Evolutionary conservation across 2,329 filamentous ascomycete genomes (phyloP).

Genomic region (Aspergillus pseudotamarii): DNA sequence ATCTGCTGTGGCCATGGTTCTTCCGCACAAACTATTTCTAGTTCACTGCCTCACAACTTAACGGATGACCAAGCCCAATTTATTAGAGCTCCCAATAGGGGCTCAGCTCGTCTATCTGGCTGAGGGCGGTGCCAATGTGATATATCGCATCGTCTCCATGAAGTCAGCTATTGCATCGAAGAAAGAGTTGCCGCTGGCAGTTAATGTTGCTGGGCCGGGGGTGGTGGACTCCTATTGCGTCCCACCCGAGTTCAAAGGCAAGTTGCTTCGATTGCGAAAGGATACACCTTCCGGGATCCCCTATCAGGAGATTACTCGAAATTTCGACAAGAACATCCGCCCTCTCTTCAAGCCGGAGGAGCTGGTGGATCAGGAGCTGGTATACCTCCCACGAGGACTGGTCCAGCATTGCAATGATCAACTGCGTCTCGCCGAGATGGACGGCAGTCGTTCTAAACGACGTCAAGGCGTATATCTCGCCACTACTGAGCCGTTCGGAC

Average conservation of each 20-base stretch:
- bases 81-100: conserved; percentile 39
- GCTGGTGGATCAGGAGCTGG: conserved; percentile 60
- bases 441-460: conserved; percentile 50
- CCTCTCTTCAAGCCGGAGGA: conserved; percentile 60
- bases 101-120: conserved; percentile 52
- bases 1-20: conserved; percentile 21
- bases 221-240: conserved; percentile 21
- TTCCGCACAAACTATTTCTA: conserved; percentile 11
- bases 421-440: conserved; percentile 54
- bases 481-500: conserved; percentile 62
- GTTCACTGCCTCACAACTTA: conserved; percentile 17
- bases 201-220: conserved; percentile 16
- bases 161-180: conserved; percentile 27
- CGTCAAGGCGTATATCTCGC: conserved; percentile 55
- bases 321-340: conserved; percentile 47
- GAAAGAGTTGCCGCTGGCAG: conserved; percentile 26
- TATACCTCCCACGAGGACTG: conserved; percentile 49
- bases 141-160: conserved; percentile 62
- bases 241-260: conserved; percentile 40
- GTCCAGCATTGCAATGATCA: conserved; percentile 57
- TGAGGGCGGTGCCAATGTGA: conserved; percentile 77
- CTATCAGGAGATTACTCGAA: conserved; percentile 51
- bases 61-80: conserved; percentile 36
- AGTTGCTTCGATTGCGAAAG: conserved; percentile 65
- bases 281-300: conserved; percentile 54